A percentile compares a stretch with the other conserved stretches of the same genome.
These are phyloP conservation scores for Delphinella strobiligena DNA, from an alignment of 2,329 filamentous ascomycete species.

Conservation along the genomic window DNA sequence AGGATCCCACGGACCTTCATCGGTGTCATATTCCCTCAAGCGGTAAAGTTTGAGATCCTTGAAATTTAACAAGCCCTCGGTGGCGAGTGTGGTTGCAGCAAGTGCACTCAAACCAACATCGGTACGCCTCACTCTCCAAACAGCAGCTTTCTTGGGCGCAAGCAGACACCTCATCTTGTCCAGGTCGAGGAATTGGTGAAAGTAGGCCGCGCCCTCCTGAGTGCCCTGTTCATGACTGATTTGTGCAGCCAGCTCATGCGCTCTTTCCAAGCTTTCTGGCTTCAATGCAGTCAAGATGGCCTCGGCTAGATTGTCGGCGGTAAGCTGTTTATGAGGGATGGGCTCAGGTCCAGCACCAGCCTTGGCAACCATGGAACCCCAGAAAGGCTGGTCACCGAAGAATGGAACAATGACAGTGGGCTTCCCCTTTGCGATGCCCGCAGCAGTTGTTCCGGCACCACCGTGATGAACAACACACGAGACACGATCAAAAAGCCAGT, in stretches of 20 bases:
- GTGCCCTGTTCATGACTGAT: slow-evolving; percentile 30
- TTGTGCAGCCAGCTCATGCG: slow-evolving; percentile 23
- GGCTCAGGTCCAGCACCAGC: slow-evolving; percentile 22
- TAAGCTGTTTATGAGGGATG: slow-evolving; percentile 29
- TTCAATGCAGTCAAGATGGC: slow-evolving; percentile 30
- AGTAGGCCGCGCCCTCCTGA: slow-evolving; percentile 26
- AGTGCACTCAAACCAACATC: slow-evolving; percentile 56
- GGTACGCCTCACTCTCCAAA: slow-evolving; percentile 59
- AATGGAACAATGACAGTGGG: slow-evolving; percentile 44
- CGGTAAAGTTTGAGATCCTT: slow-evolving; percentile 55
- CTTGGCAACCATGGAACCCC: slow-evolving; percentile 48
- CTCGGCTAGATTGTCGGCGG: slow-evolving; percentile 24
- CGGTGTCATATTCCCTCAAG: slow-evolving; percentile 56
- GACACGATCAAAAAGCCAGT: slow-evolving; percentile 47
- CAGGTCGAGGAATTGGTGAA: slow-evolving; percentile 40
- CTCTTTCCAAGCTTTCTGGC: slow-evolving; percentile 20
- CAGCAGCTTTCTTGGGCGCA: slow-evolving; percentile 53
- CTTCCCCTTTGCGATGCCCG: slow-evolving; percentile 34
- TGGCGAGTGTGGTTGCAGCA: slow-evolving; percentile 54
- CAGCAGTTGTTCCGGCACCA: slow-evolving; percentile 46
- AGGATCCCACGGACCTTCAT: slow-evolving; percentile 64
- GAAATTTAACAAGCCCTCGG: slow-evolving; percentile 50
- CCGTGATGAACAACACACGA: slow-evolving; percentile 47
- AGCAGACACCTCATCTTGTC: slow-evolving; percentile 55
- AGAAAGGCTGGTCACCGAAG: slow-evolving; percentile 44